Evolutionary conservation across 176 grass and related monocot species (phyloP).

Genomic region (Eragrostis curvula): DNA sequence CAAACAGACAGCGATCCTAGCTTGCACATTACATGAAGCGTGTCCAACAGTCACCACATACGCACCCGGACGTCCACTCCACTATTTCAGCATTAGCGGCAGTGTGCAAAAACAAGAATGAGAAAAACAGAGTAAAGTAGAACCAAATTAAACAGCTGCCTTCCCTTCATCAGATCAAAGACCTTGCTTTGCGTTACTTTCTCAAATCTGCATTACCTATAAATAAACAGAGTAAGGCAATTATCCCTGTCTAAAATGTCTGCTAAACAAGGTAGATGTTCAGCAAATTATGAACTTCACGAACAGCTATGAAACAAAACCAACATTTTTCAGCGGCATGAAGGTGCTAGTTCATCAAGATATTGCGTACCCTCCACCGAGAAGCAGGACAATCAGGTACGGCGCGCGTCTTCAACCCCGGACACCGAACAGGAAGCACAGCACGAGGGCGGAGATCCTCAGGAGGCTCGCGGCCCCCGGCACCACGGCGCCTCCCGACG

Average conservation of each 20-base stretch:
- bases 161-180: too few species aligned
- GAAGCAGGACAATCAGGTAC: background rate
- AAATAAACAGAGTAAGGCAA: background rate
- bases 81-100: too few species aligned
- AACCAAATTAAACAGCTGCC: too few species aligned
- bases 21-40: too few species aligned
- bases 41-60: too few species aligned
- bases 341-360: background rate
- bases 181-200: too few species aligned
- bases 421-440: constrained; percentile 5
- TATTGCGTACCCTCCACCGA: background rate
- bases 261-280: background rate
- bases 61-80: too few species aligned
- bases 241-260: background rate
- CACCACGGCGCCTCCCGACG: constrained; percentile 28
- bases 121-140: too few species aligned
- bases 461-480: background rate
- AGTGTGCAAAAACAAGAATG: too few species aligned
- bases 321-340: background rate
- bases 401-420: background rate
- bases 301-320: background rate
- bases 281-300: background rate
- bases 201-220: too few species aligned
- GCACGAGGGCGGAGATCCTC: constrained; percentile 1
- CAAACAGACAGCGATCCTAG: too few species aligned